A percentile compares a stretch with the other conserved stretches of the same genome.
Conservation (phyloP, 306 rosid species). For the Cyclanthera cordifolia region DNA sequence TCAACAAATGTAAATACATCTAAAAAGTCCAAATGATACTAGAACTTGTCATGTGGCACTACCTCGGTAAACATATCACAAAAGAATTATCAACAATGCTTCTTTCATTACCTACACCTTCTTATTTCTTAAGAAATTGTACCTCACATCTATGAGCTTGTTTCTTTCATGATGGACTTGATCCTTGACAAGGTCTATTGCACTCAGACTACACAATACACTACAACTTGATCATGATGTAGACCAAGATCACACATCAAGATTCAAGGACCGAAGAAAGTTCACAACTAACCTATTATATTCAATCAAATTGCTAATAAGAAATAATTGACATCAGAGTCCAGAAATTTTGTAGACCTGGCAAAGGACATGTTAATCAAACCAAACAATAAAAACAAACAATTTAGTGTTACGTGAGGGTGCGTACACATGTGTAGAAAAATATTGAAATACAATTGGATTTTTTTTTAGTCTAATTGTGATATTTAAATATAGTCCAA, state of each 20-base stretch:
- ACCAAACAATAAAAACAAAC: conserved; percentile 2
- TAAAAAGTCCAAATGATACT: no score
- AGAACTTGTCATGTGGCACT: no score
- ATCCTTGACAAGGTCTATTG: no score
- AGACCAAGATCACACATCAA: background rate
- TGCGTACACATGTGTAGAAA: background rate
- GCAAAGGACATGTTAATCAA: conserved; percentile 1
- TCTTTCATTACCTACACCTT: no score
- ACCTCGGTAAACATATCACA: no score
- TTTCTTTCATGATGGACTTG: no score
- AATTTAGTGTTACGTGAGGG: background rate
- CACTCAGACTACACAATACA: no score
- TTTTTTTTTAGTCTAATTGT: background rate
- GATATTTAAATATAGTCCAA: background rate
- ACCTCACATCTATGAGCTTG: no score
- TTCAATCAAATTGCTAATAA: background rate
- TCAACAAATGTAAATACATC: no score
- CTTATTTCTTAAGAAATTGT: no score
- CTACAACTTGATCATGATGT: no score
- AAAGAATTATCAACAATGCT: no score
- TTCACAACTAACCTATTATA: background rate
- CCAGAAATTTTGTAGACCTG: background rate
- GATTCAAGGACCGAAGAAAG: background rate
- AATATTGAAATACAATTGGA: background rate
- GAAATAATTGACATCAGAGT: background rate